A percentile compares a stretch with the other conserved stretches of the same genome.
Conservation (phyloP, 2,329 filamentous ascomycete species). For the Lasiodiplodia citricola region DNA sequence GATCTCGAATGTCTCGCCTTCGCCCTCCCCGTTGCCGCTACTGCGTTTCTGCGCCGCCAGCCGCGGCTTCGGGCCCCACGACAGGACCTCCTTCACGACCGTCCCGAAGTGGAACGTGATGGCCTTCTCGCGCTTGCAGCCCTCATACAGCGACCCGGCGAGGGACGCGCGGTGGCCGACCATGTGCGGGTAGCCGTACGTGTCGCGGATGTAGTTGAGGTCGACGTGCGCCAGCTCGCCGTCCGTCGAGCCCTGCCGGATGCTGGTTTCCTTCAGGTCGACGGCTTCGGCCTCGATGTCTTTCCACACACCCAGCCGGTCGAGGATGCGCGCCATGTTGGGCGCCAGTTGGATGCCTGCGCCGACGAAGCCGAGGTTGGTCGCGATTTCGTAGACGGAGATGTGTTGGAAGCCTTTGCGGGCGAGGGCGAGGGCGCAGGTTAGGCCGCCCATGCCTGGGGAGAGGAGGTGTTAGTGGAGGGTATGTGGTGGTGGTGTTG, state of each 20-base stretch:
- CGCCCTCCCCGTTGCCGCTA: constrained; percentile 34
- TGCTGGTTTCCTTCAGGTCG: constrained; percentile 72
- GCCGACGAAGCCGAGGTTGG: constrained; percentile 78
- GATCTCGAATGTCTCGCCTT: constrained; percentile 60
- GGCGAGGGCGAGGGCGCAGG: constrained; percentile 73
- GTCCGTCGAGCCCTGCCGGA: constrained; percentile 72
- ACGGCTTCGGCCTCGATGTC: constrained; percentile 74
- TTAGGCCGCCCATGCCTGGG: constrained; percentile 78
- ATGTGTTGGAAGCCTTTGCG: constrained; percentile 77
- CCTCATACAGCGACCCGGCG: constrained; percentile 71
- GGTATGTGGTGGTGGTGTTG: too few relatives aligned
- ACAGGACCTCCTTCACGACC: constrained; percentile 60
- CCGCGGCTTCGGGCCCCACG: constrained; percentile 63
- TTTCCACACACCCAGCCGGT: constrained; percentile 74
- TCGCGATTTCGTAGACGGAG: constrained; percentile 74
- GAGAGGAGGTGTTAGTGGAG: not conserved
- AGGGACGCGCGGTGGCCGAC: constrained; percentile 78
- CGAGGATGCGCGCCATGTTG: constrained; percentile 79
- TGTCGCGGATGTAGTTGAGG: constrained; percentile 68
- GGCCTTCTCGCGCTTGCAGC: constrained; percentile 66
- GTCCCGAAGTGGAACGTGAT: constrained; percentile 74
- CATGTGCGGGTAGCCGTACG: constrained; percentile 79
- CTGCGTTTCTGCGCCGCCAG: constrained; percentile 63
- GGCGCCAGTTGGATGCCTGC: constrained; percentile 85
- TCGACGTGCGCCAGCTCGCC: constrained; percentile 73